Conservation (phyloP, 1,139 yeast species). For the Hemisphaericaspora xylofermentans region DNA sequence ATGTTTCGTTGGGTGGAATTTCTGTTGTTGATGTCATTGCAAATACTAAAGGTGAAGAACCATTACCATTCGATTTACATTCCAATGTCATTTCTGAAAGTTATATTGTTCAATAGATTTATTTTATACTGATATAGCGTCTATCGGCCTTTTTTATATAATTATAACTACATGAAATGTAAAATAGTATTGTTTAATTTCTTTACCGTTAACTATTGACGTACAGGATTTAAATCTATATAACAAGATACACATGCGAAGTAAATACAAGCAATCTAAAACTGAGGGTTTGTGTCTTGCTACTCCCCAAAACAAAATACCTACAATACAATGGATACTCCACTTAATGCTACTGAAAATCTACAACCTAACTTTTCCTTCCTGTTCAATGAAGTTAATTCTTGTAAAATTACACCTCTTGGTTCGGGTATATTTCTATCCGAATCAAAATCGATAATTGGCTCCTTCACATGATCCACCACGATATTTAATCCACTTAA, state of each 20-base stretch:
- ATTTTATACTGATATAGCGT: neutral
- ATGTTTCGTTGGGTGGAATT: slow-evolving; percentile 42
- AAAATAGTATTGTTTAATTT: neutral
- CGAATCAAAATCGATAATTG: slow-evolving; percentile 17
- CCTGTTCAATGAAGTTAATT: slow-evolving; percentile 44
- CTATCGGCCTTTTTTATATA: neutral
- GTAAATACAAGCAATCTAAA: too few species aligned
- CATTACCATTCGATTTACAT: slow-evolving; percentile 72
- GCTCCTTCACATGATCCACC: slow-evolving; percentile 74
- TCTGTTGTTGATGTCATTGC: slow-evolving; percentile 44
- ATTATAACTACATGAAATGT: neutral
- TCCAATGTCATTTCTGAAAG: slow-evolving; percentile 62
- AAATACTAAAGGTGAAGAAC: slow-evolving; percentile 40
- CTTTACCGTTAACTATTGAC: too few species aligned
- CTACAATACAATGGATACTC: slow-evolving; percentile 30
- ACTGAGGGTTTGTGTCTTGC: too few species aligned
- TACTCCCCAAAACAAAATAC: neutral
- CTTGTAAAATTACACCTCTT: slow-evolving; percentile 45
- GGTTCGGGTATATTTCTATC: slow-evolving; percentile 45
- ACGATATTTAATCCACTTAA: slow-evolving; percentile 53
- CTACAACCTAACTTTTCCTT: slow-evolving; percentile 36
- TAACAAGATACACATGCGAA: too few species aligned
- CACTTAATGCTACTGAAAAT: slow-evolving; percentile 56
- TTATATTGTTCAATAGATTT: slow-evolving; percentile 50
- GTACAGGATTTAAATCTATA: too few species aligned